These are phyloP conservation scores for Malassezia sp. DNA, from an alignment of 1,284 basidiomycete genomes.

Conservation along the genomic window DNA sequence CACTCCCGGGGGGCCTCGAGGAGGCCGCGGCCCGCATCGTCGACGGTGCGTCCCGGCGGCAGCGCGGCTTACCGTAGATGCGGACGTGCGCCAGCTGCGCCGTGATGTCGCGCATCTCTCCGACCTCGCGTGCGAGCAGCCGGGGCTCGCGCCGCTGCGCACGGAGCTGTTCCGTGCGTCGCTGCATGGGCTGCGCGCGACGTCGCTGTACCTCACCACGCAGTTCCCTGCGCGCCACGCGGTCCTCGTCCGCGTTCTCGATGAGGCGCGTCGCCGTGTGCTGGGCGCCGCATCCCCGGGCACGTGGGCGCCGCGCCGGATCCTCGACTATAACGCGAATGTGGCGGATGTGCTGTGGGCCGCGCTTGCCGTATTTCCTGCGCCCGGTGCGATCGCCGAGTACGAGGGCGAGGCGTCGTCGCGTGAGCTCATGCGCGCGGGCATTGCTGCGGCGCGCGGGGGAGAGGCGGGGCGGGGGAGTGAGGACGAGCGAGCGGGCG, in stretches of 20 bases:
- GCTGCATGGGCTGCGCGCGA: conserved; percentile 4
- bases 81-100: too few species aligned
- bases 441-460: too few species aligned
- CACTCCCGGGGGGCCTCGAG: neutral
- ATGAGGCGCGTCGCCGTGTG: conserved; percentile 12
- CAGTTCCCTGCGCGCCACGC: conserved; percentile 13
- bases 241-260: conserved; percentile 11
- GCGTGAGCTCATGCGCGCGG: neutral
- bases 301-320: conserved; percentile 23
- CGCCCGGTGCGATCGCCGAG: neutral
- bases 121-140: neutral
- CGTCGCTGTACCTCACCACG: conserved; percentile 6
- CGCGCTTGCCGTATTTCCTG: conserved; percentile 25
- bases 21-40: neutral
- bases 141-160: neutral
- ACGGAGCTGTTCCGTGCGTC: conserved; percentile 1
- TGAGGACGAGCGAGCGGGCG: too few species aligned
- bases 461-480: neutral
- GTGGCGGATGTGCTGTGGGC: conserved; percentile 40
- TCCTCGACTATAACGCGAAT: conserved; percentile 31
- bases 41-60: neutral
- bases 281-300: conserved; percentile 1
- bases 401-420: conserved; percentile 9
- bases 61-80: too few species aligned
- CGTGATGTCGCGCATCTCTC: conserved; percentile 3